These are phyloP conservation scores for Suillus occidentalis DNA, from an alignment of 768 basidiomycete species.

Conservation along the genomic window DNA sequence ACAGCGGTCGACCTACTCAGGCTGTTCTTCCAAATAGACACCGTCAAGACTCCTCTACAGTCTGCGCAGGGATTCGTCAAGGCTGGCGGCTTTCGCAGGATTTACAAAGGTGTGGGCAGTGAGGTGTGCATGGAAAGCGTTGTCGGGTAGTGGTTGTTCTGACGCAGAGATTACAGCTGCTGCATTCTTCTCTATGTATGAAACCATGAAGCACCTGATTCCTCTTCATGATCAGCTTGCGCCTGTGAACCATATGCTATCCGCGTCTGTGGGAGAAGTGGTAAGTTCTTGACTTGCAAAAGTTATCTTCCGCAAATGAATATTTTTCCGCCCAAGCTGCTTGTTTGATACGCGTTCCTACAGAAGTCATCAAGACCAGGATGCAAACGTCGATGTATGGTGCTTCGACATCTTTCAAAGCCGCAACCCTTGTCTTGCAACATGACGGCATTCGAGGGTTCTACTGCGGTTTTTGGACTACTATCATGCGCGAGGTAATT, in stretches of 20 bases:
- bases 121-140: conserved; percentile 54
- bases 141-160: not conserved
- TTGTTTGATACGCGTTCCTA: conserved; percentile 91
- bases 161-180: conserved; percentile 62
- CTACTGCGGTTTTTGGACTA: conserved; percentile 85
- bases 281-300: conserved; percentile 34
- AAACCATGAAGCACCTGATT: conserved; percentile 76
- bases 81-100: conserved; percentile 85
- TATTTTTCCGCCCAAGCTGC: conserved; percentile 54
- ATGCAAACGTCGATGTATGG: conserved; percentile 85
- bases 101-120: conserved; percentile 93
- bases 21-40: conserved; percentile 98
- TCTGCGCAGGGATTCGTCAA: conserved; percentile 80
- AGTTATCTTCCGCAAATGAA: conserved; percentile 13
- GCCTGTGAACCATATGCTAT: conserved; percentile 63
- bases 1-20: conserved; percentile 86
- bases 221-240: conserved; percentile 61
- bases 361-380: conserved; percentile 94
- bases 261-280: conserved; percentile 63
- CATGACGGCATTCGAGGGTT: conserved; percentile 76
- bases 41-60: conserved; percentile 93
- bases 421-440: conserved; percentile 54
- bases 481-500: conserved; percentile 65
- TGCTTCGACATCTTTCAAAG: conserved; percentile 52
- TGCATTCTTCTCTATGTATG: conserved; percentile 93